Evolutionary conservation across 2,329 filamentous ascomycete species (phyloP).

Genomic region (Talaromyces rugulosus): DNA sequence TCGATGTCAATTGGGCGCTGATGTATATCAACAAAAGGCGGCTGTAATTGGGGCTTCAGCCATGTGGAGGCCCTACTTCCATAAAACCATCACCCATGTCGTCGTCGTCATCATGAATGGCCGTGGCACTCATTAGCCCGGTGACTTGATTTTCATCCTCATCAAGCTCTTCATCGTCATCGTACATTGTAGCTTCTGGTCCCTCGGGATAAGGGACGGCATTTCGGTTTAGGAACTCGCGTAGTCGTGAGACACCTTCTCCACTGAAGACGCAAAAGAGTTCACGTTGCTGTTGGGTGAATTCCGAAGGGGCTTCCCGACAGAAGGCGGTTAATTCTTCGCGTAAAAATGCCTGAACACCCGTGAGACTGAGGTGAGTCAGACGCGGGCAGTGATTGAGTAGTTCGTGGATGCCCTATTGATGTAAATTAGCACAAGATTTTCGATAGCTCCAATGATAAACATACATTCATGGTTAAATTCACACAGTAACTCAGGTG

Average conservation of each 20-base stretch:
- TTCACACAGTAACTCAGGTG: slow-evolving; percentile 93
- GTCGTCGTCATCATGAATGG: slow-evolving; percentile 39
- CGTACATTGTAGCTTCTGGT: slow-evolving; percentile 40
- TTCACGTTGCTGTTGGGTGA: slow-evolving; percentile 89
- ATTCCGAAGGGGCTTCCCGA: slow-evolving; percentile 80
- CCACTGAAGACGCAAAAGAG: slow-evolving; percentile 98
- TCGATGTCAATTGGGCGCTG: background rate
- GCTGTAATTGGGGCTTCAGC: slow-evolving; percentile 18
- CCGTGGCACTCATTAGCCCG: slow-evolving; percentile 39
- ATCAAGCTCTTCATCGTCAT: slow-evolving; percentile 41
- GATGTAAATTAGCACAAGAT: slow-evolving; percentile 25
- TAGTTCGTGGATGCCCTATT: slow-evolving; percentile 79
- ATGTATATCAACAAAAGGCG: background rate
- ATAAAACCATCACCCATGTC: slow-evolving; percentile 20
- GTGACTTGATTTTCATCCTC: slow-evolving; percentile 40
- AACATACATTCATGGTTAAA: slow-evolving; percentile 71
- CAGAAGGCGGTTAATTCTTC: slow-evolving; percentile 83
- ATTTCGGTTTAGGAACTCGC: slow-evolving; percentile 66
- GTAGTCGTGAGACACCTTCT: slow-evolving; percentile 70
- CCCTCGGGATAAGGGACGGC: slow-evolving; percentile 27
- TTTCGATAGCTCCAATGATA: background rate
- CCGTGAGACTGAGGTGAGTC: slow-evolving; percentile 91
- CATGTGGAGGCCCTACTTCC: slow-evolving; percentile 31
- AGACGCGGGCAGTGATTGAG: slow-evolving; percentile 88
- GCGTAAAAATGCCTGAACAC: slow-evolving; percentile 83